Evolutionary conservation across 306 rosid species (phyloP), one percentile per base, ranked within the genome.

Genomic region (Vigna angularis): DNA sequence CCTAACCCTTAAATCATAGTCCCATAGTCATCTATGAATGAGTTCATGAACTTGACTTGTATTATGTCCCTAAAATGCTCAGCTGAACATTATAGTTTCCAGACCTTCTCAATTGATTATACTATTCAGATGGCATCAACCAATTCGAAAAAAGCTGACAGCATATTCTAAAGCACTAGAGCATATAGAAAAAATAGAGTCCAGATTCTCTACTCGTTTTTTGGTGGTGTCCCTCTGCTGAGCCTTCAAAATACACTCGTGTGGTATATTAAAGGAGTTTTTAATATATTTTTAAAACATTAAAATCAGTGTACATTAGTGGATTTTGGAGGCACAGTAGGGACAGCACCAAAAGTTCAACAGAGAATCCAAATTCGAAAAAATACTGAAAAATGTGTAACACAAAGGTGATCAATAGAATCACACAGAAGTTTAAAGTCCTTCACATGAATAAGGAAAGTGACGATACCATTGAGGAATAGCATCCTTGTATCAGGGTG

Each of bases 401-500:
- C 48, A 65, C 74, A 68, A 77, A 68, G 66, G 49, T 49, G 50
- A 64, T 72, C 20, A 79, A 67, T 70, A 58, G 26, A 61, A 34
- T 6, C 45, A 49, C 59, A 51, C 11, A 66, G 24, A 68, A 71
- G 55, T 70, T 68, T 42, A 58, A 66, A 87, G 71, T 72, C 18
- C 70, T 74, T 55, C 22, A 18, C 66, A 75, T 75, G 42, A 75
- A 28, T 32, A 74, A 80, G 79, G 81, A 68, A 84, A 81, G 78
- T 18, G 61, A 70, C 28, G 66, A 88, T 92, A 94, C 98, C 98
- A 17, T 92, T 90, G 18, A 92, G 95, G 84, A 94, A 94, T 66
- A 86, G 66, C 97, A 88, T 94, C 86, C 97, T 86, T 38, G 98
- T 92, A 73, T 90, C 98, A 9, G 97, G 93, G 83, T 94, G 97